These are phyloP conservation scores for Laguncularia racemosa DNA, from an alignment of 345 rosid species.

Conservation along the genomic window DNA sequence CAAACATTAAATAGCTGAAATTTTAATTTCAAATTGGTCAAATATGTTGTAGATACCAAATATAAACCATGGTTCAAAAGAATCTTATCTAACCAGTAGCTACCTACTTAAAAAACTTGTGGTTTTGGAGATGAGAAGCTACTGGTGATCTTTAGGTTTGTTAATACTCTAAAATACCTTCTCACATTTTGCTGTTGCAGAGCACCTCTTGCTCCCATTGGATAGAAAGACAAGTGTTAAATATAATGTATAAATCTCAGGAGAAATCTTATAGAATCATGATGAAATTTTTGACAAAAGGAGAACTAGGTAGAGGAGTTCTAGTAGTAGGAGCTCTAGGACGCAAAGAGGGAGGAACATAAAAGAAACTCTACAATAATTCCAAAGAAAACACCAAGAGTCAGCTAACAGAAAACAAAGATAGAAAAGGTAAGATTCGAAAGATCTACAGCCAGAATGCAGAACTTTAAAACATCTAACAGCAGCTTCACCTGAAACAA, in stretches of 20 bases:
- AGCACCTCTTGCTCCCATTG: slow-evolving; percentile 44
- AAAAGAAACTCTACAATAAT: slow-evolving; percentile 15
- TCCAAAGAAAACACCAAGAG: background rate
- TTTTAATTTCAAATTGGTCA: too few species aligned
- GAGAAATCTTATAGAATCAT: too few species aligned
- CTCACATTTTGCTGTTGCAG: slow-evolving; percentile 35
- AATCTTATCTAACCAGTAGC: background rate
- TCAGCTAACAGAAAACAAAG: too few species aligned
- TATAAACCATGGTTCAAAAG: too few species aligned
- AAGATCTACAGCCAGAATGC: background rate
- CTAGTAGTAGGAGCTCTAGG: slow-evolving; percentile 15
- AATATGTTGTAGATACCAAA: background rate
- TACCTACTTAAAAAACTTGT: slow-evolving; percentile 33
- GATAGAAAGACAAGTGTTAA: too few species aligned
- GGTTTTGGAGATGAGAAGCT: too few species aligned
- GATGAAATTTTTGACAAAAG: background rate
- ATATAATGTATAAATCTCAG: too few species aligned
- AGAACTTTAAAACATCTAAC: background rate
- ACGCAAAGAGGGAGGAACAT: slow-evolving; percentile 16
- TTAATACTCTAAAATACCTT: slow-evolving; percentile 27
- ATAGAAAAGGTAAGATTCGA: background rate
- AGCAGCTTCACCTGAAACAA: slow-evolving; percentile 16
- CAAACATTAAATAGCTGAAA: too few species aligned
- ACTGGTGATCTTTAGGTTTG: slow-evolving; percentile 43
- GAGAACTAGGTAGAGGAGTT: slow-evolving; percentile 63